Base-by-base conservation (phyloP, 2,329 filamentous ascomycete genomes). In the Paecilomyces fulvus region DNA sequence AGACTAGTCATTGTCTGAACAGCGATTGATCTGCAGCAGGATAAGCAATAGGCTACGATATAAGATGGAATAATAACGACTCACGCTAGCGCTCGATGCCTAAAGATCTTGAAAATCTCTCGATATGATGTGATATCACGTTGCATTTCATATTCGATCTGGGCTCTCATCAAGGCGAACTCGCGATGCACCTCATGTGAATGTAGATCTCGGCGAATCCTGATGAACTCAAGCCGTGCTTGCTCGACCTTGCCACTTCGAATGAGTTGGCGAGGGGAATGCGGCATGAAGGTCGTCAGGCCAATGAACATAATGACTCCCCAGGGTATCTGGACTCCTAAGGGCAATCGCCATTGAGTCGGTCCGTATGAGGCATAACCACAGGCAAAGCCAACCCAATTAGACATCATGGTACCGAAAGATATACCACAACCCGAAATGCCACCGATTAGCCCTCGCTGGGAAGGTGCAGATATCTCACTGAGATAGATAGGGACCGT, bases 1-100 rank as follows among this genome's bases (percentile, higher is more conserved):
- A 83, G 63, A 60, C 74, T 77, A 0, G 80, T 83, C 77, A 83
- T 80, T 2, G 79, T 82, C 66, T 83, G 80, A 2, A 82, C 81
- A 2, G 77, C 77, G 61, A 83, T 79, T 1, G 77, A 79, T 20
- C 69, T 71, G 55, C 23, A 55, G n/a, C 2, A 14, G n/a, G 11
- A 20, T 30, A 17, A 17, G 33, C 17, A n/a, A 43, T 52, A 30
- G 14, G 30, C 25, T 3, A 52, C 30, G 17, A 52, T 25, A 30
- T n/a, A 12, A 12, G 11, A 14, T 12, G 17, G 6, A 52, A 30
- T 21, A 3, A 0, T n/a, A 21, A 49, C 20, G 21, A 69, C 72
- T 57, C 59, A 78, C 67, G 80, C 80, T 52, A 83, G 60, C 6
- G 75, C 79, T 23, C 80, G 75, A 57, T 77, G 79, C 12, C 79